These are phyloP conservation scores for Bruguiera gymnorhiza DNA, from an alignment of 345 rosid species.

Conservation along the genomic window DNA sequence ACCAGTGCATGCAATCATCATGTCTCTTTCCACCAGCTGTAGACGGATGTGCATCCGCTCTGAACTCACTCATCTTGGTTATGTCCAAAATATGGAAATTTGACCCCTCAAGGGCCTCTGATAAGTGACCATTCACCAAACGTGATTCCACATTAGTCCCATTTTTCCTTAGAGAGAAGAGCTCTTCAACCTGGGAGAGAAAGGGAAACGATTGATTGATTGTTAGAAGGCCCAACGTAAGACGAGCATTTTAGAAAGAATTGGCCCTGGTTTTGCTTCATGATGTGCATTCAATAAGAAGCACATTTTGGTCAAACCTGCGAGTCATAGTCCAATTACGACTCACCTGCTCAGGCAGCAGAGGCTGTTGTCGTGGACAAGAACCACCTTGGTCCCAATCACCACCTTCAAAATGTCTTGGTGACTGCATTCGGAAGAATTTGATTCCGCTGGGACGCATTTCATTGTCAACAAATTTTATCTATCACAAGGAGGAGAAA, in stretches of 20 bases:
- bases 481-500: constrained; percentile 23
- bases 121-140: constrained; percentile 60
- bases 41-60: constrained; percentile 94
- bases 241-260: not conserved
- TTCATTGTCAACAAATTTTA: constrained; percentile 42
- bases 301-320: not conserved
- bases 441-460: constrained; percentile 43
- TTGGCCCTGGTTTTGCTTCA: not conserved
- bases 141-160: constrained; percentile 78
- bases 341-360: constrained; percentile 59
- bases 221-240: not conserved
- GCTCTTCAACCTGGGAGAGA: constrained; percentile 56
- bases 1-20: constrained; percentile 96
- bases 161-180: constrained; percentile 59
- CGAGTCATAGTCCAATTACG: not conserved
- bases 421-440: constrained; percentile 78
- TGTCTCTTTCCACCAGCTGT: constrained; percentile 81
- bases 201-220: not conserved
- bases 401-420: constrained; percentile 98
- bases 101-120: constrained; percentile 46
- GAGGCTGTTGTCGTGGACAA: constrained; percentile 55
- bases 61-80: constrained; percentile 77
- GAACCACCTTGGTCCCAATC: constrained; percentile 98
- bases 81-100: constrained; percentile 64
- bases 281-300: not conserved